Evolutionary conservation across 345 rosid species (phyloP).

Genomic region (Kandelia obovata): DNA sequence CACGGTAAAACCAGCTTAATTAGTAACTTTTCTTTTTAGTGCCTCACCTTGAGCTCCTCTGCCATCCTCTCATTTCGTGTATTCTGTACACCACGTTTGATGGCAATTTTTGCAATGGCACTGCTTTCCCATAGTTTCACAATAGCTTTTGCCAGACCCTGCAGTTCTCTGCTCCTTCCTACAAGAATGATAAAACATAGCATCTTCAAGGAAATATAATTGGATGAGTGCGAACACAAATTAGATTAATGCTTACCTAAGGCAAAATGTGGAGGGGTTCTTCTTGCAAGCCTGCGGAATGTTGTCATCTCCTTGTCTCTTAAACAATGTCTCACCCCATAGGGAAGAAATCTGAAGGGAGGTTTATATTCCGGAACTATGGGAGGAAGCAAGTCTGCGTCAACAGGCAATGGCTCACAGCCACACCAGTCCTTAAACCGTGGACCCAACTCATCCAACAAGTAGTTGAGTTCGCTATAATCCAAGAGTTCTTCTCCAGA

Average conservation of each 20-base stretch:
- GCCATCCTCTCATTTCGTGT: slow-evolving; percentile 93
- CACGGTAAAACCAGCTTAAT: not conserved
- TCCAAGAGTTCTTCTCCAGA: slow-evolving; percentile 56
- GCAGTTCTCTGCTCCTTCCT: slow-evolving; percentile 85
- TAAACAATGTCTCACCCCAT: slow-evolving; percentile 56
- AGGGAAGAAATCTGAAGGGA: slow-evolving; percentile 74
- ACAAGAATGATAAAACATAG: slow-evolving; percentile 15
- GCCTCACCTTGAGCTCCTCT: slow-evolving; percentile 77
- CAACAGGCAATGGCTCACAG: slow-evolving; percentile 83
- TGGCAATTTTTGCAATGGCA: slow-evolving; percentile 85
- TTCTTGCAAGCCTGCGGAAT: slow-evolving; percentile 69
- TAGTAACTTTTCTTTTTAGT: not conserved
- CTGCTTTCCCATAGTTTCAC: slow-evolving; percentile 80
- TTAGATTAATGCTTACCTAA: slow-evolving; percentile 40
- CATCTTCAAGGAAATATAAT: slow-evolving; percentile 16
- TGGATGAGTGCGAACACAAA: slow-evolving; percentile 2
- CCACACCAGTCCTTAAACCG: slow-evolving; percentile 90
- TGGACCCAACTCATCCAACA: slow-evolving; percentile 83
- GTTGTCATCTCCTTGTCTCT: slow-evolving; percentile 55
- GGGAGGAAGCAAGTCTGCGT: slow-evolving; percentile 85
- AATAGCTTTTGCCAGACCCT: slow-evolving; percentile 85
- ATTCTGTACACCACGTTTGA: slow-evolving; percentile 78
- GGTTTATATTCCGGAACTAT: slow-evolving; percentile 58
- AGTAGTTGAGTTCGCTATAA: slow-evolving; percentile 51
- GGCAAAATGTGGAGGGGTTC: slow-evolving; percentile 80